Evolutionary conservation across 371 early-diverging fungal species (phyloP), one percentile per base, ranked within the genome.

Genomic region (Apophysomyces ossiformis): DNA sequence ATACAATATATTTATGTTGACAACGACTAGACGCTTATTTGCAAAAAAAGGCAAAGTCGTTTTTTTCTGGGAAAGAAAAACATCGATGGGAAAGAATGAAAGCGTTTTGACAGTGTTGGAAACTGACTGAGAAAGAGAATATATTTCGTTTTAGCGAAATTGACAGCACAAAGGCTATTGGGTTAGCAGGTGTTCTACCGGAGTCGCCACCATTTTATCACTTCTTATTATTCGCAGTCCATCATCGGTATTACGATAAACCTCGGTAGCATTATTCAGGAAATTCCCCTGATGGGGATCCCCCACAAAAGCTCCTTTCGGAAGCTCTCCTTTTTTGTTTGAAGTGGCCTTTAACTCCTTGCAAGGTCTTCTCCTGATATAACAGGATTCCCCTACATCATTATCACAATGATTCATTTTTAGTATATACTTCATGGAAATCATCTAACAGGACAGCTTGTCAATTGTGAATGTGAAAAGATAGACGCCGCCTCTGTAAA

Each of bases 331-430:
- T 50, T 50, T 21, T 21, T 50, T 2, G 21, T 50, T 50, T 11
- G 21, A 50, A 50, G 54, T 50, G 54, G 54, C 54, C 16, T 50
- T 21, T 21, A 50, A 5, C 54, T 50, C 54, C 54, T 50, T 50
- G 21, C 21, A 47, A 18, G 16, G 16, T 50, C 41, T 50, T 50
- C 54, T 50, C 54, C 54, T 50, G 54, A 26, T 7, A 50, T n/a
- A 50, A 50, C 54, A 16, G 21, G 54, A 50, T 50, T 50, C 54
- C 54, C 54, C 54, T 21, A 50, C 54, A 50, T 50, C 54, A 50
- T 50, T 16, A 21, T 50, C 21, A 50, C 54, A 50, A 50, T 50
- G 21, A n/a, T 50, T 50, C 54, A 50, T 50, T 50, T 50, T 50
- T 16, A 26, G 21, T 21, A 50, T 18, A n/a, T 50, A 26, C 54